Evolutionary conservation across 1,139 yeast genomes (phyloP).

Genomic region (Candida freyschussii): DNA sequence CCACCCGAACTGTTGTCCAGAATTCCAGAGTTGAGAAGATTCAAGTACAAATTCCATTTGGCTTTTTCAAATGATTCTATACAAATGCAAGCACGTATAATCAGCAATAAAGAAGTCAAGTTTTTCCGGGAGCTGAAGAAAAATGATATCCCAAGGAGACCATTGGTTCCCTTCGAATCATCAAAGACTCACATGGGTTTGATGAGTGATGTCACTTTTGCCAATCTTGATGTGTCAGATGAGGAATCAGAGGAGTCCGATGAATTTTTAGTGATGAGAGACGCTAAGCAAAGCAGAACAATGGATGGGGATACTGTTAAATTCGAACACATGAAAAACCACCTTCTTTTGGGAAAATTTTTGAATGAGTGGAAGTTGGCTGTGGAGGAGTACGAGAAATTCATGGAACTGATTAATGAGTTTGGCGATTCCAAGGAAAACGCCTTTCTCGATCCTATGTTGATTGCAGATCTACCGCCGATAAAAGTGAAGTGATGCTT

Average conservation of each 20-base stretch:
- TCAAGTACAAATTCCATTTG: slow-evolving; percentile 44
- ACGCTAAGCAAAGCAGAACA: slow-evolving; percentile 3
- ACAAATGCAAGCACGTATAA: slow-evolving; percentile 29
- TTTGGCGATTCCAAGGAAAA: slow-evolving; percentile 23
- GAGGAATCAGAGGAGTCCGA: slow-evolving; percentile 13
- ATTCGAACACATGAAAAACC: slow-evolving; percentile 17
- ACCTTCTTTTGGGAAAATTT: slow-evolving; percentile 54
- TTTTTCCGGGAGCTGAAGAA: slow-evolving; percentile 1
- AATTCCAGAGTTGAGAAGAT: slow-evolving; percentile 46
- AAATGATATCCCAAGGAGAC: slow-evolving; percentile 6
- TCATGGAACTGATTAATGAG: slow-evolving; percentile 34
- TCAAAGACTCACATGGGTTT: slow-evolving; percentile 7
- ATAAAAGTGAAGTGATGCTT: too few species aligned
- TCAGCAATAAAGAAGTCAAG: slow-evolving; percentile 23
- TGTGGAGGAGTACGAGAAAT: slow-evolving; percentile 57
- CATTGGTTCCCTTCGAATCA: slow-evolving; percentile 14
- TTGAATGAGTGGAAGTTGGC: slow-evolving; percentile 58
- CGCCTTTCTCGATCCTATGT: slow-evolving; percentile 35
- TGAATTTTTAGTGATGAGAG: slow-evolving; percentile 9
- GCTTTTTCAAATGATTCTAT: slow-evolving; percentile 41
- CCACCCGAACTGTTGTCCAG: slow-evolving; percentile 43
- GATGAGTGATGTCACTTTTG: slow-evolving; percentile 4
- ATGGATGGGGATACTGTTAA: slow-evolving; percentile 1
- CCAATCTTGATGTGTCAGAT: slow-evolving; percentile 3
- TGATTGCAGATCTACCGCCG: too few species aligned